phyloP scores from a whole-genome alignment of 2,329 filamentous ascomycete genomes.

The Emericellopsis cladophorae region DNA sequence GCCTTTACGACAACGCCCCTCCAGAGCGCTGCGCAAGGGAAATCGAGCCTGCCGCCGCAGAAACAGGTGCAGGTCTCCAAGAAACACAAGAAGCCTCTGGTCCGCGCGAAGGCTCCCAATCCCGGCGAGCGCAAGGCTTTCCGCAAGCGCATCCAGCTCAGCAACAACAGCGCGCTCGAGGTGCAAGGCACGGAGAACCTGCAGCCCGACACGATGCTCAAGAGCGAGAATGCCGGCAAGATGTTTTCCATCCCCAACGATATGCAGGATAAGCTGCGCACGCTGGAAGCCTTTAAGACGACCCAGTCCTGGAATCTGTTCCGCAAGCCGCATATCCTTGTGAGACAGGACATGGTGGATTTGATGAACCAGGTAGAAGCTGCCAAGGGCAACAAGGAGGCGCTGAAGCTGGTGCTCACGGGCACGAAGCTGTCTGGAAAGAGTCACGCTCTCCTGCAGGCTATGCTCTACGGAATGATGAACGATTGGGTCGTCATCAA shows the following conservation, averaged over 20 bases:
- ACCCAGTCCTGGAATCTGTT: constrained; percentile 85
- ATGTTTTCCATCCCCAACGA: constrained; percentile 57
- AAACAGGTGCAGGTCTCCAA: constrained; percentile 11
- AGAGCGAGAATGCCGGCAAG: constrained; percentile 44
- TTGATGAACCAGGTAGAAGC: constrained; percentile 51
- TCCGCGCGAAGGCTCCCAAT: constrained; percentile 39
- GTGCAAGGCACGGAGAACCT: constrained; percentile 57
- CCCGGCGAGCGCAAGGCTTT: constrained; percentile 77
- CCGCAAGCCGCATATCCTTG: constrained; percentile 63
- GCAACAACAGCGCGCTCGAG: constrained; percentile 83
- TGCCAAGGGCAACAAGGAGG: constrained; percentile 37
- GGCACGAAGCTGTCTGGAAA: constrained; percentile 72
- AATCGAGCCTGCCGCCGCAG: background rate
- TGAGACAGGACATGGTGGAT: constrained; percentile 67
- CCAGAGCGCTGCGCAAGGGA: no score
- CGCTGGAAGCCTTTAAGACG: constrained; percentile 82
- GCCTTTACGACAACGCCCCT: no score
- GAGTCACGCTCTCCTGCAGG: constrained; percentile 75
- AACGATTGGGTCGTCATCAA: constrained; percentile 83
- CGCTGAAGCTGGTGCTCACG: constrained; percentile 52
- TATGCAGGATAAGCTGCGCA: constrained; percentile 67
- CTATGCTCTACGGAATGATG: constrained; percentile 66
- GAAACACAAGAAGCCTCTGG: constrained; percentile 18
- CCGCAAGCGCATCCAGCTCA: constrained; percentile 80
- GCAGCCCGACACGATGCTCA: constrained; percentile 37